These are phyloP conservation scores for Diplogelasinospora grovesii DNA, from an alignment of 495 filamentous ascomycete genomes.

Conservation along the genomic window DNA sequence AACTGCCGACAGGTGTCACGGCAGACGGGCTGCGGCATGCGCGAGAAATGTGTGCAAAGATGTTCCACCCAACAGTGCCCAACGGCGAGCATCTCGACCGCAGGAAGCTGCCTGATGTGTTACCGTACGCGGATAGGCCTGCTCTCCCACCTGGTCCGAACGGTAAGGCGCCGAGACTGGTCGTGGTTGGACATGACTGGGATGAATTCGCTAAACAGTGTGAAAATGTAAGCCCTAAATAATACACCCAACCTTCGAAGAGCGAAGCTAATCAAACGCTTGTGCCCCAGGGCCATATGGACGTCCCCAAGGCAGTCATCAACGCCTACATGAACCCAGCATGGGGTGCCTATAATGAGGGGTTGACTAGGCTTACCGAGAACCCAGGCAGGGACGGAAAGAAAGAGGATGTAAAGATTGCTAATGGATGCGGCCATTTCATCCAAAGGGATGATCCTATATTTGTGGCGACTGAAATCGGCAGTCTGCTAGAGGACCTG, in stretches of 20 bases:
- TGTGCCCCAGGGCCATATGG: conserved; percentile 20
- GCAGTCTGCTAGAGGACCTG: conserved; percentile 26
- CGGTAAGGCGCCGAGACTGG: conserved; percentile 37
- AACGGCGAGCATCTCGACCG: conserved; percentile 53
- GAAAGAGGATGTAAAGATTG: conserved; percentile 43
- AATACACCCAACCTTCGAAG: too few relatives aligned
- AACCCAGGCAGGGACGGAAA: conserved; percentile 9
- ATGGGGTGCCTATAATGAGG: conserved; percentile 54
- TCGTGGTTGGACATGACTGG: conserved; percentile 56
- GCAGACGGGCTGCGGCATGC: conserved; percentile 40
- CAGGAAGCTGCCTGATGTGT: conserved; percentile 37
- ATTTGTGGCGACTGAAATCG: conserved; percentile 48
- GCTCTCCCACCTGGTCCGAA: conserved; percentile 31
- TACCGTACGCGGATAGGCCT: conserved; percentile 47
- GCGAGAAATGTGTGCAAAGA: conserved; percentile 28
- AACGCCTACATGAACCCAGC: conserved; percentile 47
- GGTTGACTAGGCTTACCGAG: conserved; percentile 41
- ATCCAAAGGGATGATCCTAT: conserved; percentile 54
- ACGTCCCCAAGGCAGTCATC: conserved; percentile 35
- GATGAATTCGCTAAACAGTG: conserved; percentile 50
- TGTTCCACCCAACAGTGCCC: conserved; percentile 49
- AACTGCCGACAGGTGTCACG: conserved; percentile 38
- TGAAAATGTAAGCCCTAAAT: conserved; percentile 25
- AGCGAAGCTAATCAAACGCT: conserved; percentile 9
- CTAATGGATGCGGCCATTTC: conserved; percentile 53